Evolutionary conservation across 495 filamentous ascomycete genomes (phyloP).

Genomic region (Neohortaea acidophila): DNA sequence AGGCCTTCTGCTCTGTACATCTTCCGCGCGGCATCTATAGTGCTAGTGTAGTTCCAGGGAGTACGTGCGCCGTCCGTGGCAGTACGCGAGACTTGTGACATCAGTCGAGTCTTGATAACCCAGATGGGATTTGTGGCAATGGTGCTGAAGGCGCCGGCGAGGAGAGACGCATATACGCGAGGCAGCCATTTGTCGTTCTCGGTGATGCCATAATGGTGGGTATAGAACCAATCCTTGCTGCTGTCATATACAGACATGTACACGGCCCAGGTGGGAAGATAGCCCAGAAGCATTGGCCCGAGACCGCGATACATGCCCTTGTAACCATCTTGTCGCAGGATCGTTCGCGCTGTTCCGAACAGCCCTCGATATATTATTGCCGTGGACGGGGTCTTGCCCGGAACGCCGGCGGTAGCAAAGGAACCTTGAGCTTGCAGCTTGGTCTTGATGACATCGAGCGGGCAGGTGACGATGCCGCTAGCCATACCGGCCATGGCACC

Average conservation of each 20-base stretch:
- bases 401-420: slow-evolving; percentile 34
- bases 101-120: slow-evolving; percentile 96
- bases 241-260: slow-evolving; percentile 93
- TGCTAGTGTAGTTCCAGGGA: slow-evolving; percentile 81
- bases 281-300: slow-evolving; percentile 85
- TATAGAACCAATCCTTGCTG: slow-evolving; percentile 55
- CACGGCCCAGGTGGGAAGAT: slow-evolving; percentile 94
- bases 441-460: slow-evolving; percentile 97
- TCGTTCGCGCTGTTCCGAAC: slow-evolving; percentile 66
- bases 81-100: slow-evolving; percentile 57
- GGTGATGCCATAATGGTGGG: slow-evolving; percentile 5
- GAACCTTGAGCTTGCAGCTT: slow-evolving; percentile 93
- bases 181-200: slow-evolving; percentile 45
- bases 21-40: slow-evolving; percentile 77
- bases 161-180: slow-evolving; percentile 62
- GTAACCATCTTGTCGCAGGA: slow-evolving; percentile 76
- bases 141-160: slow-evolving; percentile 82
- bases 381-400: slow-evolving; percentile 31
- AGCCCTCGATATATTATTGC: slow-evolving; percentile 63
- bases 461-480: slow-evolving; percentile 88
- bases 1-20: slow-evolving; percentile 89
- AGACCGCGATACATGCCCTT: slow-evolving; percentile 86
- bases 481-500: slow-evolving; percentile 80
- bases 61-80: slow-evolving; percentile 41
- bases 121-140: slow-evolving; percentile 97